Evolutionary conservation across 495 filamentous ascomycete genomes (phyloP), one percentile per base, ranked within the genome.

Genomic region (Hypoxylon trugodes): DNA sequence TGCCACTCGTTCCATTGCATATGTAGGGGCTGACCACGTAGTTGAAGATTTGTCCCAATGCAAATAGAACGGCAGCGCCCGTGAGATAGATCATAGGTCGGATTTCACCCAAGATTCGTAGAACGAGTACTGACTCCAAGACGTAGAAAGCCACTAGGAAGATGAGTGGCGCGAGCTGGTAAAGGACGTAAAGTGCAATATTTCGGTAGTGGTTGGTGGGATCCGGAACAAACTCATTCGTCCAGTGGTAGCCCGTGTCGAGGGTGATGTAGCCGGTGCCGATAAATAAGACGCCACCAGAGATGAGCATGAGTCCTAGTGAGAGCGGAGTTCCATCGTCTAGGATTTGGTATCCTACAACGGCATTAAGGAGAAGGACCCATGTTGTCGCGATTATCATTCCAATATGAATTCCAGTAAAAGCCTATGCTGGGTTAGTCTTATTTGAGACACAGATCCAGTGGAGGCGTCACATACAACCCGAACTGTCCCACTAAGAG

Each of bases 201-300:
- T 91, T 88, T 35, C 87, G 87, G 69, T 92, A 87, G 19, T 87
- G 80, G 1, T 69, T 67, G 0, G 52, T 54, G 32, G 85, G 73
- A 59, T 84, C 89, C 3, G 77, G 73, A 30, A 86, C 70, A 74
- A 92, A 99, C 65, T 89, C 86, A 18, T 81, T 82, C 0, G 96
- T 95, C 86, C 90, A 97, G 65, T 83, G 81, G 70, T 92, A 95
- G 2, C 87, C 95, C 5, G 93, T 97, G 75, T 99, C 95, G 50
- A 99, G 84, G 1, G 93, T 90, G 65, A 99, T 96, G 75, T 96
- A 99, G 12, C 93, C 93, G 3, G 93, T 95, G 22, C 95, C 95
- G 62, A 98, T 80, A 72, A 97, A 95, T 53, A 97, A 76, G 5
- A 81, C 75, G 13, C 81, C 68, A 0, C 87, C 88, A 15, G 95